Conservation (phyloP, 805 yeast species). For the Lipomyces lipofer region DNA sequence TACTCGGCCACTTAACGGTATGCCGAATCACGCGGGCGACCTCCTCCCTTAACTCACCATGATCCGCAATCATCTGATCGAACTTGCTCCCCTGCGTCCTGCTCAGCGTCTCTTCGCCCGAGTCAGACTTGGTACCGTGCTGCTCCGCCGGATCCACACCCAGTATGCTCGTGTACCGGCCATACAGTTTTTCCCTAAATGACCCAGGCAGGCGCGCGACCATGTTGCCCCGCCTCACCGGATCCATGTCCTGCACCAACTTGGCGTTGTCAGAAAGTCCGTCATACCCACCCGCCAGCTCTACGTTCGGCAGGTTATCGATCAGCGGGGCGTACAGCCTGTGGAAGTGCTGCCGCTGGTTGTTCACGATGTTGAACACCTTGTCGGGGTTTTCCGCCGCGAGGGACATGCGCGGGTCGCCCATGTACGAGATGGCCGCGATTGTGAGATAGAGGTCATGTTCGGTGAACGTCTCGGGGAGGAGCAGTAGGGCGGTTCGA, state of each 20-base stretch:
- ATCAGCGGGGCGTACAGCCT: slow-evolving; percentile 70
- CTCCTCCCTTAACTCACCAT: slow-evolving; percentile 42
- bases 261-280: slow-evolving; percentile 28
- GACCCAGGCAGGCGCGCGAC: slow-evolving; percentile 50
- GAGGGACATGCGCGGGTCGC: slow-evolving; percentile 81
- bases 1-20: slow-evolving; percentile 69
- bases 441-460: slow-evolving; percentile 72
- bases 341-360: slow-evolving; percentile 70
- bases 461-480: slow-evolving; percentile 55
- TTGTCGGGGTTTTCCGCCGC: slow-evolving; percentile 88
- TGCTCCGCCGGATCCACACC: slow-evolving; percentile 11
- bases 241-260: slow-evolving; percentile 41
- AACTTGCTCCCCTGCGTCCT: slow-evolving; percentile 39
- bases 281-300: slow-evolving; percentile 13
- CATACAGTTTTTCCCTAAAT: slow-evolving; percentile 48
- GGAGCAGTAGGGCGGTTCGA: slow-evolving; percentile 60
- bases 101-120: background rate
- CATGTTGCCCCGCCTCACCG: slow-evolving; percentile 46
- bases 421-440: slow-evolving; percentile 79
- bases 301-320: slow-evolving; percentile 44
- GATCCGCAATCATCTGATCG: slow-evolving; percentile 47
- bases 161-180: slow-evolving; percentile 19
- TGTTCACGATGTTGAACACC: slow-evolving; percentile 77
- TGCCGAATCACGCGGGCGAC: slow-evolving; percentile 47
- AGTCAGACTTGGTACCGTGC: background rate